A percentile compares a stretch with the other conserved stretches of the same genome.
phyloP scores from a whole-genome alignment of 2,329 filamentous ascomycete species.

The Sarocladiaceae sp. region DNA sequence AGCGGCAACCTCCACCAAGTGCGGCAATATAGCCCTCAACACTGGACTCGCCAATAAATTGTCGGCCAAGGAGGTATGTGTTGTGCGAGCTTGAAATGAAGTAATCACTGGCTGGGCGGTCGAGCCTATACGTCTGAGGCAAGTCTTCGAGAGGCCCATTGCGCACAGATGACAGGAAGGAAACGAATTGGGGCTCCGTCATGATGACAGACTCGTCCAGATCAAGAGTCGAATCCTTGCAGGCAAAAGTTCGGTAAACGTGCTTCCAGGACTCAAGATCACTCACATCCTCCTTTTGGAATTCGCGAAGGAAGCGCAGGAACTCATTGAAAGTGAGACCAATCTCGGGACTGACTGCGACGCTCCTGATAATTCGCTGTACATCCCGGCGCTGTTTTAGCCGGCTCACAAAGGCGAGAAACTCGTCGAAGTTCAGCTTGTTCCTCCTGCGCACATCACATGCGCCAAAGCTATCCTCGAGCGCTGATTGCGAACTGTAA shows the following conservation, averaged over 20 bases:
- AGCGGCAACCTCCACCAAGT: conserved; percentile 82
- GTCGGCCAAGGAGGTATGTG: conserved; percentile 87
- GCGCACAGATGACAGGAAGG: conserved; percentile 66
- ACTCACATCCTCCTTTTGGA: conserved; percentile 69
- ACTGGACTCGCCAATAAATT: conserved; percentile 84
- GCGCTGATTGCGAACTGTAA: conserved; percentile 70
- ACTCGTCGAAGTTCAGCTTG: conserved; percentile 70
- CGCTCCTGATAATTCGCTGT: conserved; percentile 60
- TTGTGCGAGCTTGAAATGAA: conserved; percentile 99
- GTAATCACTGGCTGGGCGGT: conserved; percentile 90
- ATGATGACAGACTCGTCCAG: conserved; percentile 46
- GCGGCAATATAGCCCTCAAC: conserved; percentile 92
- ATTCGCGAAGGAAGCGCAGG: conserved; percentile 62
- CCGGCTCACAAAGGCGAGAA: conserved; percentile 73
- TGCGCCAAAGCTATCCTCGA: conserved; percentile 67
- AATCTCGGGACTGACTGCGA: conserved; percentile 49
- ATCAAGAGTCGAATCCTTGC: not conserved
- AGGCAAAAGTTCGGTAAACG: not conserved
- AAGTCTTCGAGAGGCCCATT: conserved; percentile 62
- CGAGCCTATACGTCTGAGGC: conserved; percentile 57
- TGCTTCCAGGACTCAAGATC: conserved; percentile 62
- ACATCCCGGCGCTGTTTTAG: conserved; percentile 84
- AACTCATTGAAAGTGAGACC: conserved; percentile 72
- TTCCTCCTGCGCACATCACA: conserved; percentile 61
- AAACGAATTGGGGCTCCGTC: conserved; percentile 71